Evolutionary conservation across 2,329 filamentous ascomycete genomes (phyloP), one percentile per base, ranked within the genome.

Genomic region (Aspergillus ibericus): DNA sequence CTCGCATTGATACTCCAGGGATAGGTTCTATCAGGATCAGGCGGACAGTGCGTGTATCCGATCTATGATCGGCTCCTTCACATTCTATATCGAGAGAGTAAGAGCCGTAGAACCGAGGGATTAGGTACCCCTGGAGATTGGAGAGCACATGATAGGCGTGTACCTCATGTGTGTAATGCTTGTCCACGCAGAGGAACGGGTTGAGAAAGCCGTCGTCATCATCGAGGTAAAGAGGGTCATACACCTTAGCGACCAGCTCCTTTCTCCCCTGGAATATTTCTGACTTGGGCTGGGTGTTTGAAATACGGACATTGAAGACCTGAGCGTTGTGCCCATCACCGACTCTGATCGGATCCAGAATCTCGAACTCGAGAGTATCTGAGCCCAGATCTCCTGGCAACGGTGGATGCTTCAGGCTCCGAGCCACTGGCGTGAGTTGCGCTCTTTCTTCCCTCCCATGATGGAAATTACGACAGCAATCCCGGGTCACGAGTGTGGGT

Each of bases 161-260:
- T 20, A 42, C 51, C 20, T 53, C 51, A 22, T 53, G 51, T 3
- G 51, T 53, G 25, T 53, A 53, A 35, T 44, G 13, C n/a, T 32
- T 42, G 5, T 53, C 22, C 20, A 44, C n/a, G 36, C 51, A 53
- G 8, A 44, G 35, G 25, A 53, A 53, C 5, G 35, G 35, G 18
- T 53, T 44, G 18, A 53, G 22, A 34, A 44, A 53, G 6, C 51
- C 36, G 13, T 7, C 36, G 12, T 44, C 18, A 12, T 53, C 51
- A 18, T 53, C 22, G 9, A 32, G n/a, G 12, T 53, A 53, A 16
- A 53, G 35, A 5, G 51, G 51, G 15, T 53, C 51, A 18, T 32
- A 53, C 5, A 53, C 22, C 13, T 53, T 53, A 3, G 32, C 29
- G 4, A 50, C 48, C 10, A 50, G 18, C 2, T n/a, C 6, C n/a